Percentiles rank a stretch among this genome's conserved stretches.
phyloP scores from a whole-genome alignment of 2,329 filamentous ascomycete species.

The Pseudocercospora cruenta region DNA sequence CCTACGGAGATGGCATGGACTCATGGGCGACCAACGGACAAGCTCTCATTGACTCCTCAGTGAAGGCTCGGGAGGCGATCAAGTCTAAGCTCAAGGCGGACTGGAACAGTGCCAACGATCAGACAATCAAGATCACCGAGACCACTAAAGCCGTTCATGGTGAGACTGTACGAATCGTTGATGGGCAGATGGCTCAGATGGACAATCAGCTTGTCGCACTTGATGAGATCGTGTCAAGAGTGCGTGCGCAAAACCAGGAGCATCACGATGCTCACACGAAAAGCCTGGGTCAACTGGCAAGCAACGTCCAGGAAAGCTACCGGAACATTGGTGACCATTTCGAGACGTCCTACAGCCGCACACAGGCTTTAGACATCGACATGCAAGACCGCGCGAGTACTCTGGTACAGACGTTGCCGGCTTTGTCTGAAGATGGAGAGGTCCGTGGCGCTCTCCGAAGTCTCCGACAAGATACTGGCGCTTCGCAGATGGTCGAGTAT shows the following conservation, averaged over 20 bases:
- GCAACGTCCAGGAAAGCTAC: slow-evolving; percentile 73
- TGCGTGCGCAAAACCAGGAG: slow-evolving; percentile 75
- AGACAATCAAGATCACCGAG: slow-evolving; percentile 80
- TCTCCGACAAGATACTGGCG: slow-evolving; percentile 70
- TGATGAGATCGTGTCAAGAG: slow-evolving; percentile 85
- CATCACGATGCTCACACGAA: slow-evolving; percentile 72
- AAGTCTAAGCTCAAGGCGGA: slow-evolving; percentile 84
- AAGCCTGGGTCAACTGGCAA: slow-evolving; percentile 68
- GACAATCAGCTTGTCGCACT: slow-evolving; percentile 85
- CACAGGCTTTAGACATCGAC: slow-evolving; percentile 69
- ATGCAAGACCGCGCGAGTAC: slow-evolving; percentile 64
- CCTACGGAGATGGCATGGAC: slow-evolving; percentile 73
- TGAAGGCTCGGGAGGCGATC: slow-evolving; percentile 73
- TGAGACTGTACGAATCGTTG: slow-evolving; percentile 86
- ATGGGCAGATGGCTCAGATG: slow-evolving; percentile 84
- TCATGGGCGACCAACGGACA: slow-evolving; percentile 72
- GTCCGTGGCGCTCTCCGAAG: slow-evolving; percentile 71
- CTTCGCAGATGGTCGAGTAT: slow-evolving; percentile 75
- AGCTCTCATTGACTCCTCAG: slow-evolving; percentile 70
- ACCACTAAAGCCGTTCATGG: slow-evolving; percentile 86
- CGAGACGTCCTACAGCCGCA: slow-evolving; percentile 67
- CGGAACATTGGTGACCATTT: slow-evolving; percentile 71
- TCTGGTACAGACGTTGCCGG: slow-evolving; percentile 64
- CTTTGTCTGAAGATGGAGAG: slow-evolving; percentile 57
- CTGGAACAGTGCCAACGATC: slow-evolving; percentile 77